Percentiles rank a stretch among this genome's conserved stretches.
Conservation (phyloP, 495 filamentous ascomycete genomes). For the Hypomontagnella monticulosa region DNA sequence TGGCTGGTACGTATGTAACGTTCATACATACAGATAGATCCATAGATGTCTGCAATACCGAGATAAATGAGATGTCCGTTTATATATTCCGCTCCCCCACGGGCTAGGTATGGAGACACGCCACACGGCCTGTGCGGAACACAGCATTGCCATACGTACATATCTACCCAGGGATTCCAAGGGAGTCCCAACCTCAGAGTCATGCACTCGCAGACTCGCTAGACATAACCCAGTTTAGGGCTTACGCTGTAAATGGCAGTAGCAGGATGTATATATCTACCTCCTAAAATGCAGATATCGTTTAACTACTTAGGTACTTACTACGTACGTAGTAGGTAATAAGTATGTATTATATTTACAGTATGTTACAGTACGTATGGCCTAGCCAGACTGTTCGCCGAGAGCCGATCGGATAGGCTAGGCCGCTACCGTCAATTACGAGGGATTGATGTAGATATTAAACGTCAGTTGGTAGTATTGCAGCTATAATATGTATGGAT, state of each 20-base stretch:
- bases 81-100: background rate
- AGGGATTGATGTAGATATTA: too few species aligned
- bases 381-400: too few species aligned
- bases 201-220: slow-evolving; percentile 9
- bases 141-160: background rate
- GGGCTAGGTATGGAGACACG: background rate
- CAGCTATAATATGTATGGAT: background rate
- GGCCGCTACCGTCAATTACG: too few species aligned
- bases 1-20: background rate
- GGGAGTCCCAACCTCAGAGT: slow-evolving; percentile 10
- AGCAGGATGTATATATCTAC: background rate
- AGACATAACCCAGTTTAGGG: slow-evolving; percentile 23
- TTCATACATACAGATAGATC: background rate
- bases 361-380: too few species aligned
- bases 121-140: slow-evolving; percentile 4
- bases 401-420: too few species aligned
- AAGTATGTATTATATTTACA: background rate
- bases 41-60: too few species aligned
- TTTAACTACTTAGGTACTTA: too few species aligned
- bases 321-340: too few species aligned
- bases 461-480: background rate
- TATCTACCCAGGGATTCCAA: background rate
- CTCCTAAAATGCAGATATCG: background rate
- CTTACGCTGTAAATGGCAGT: slow-evolving; percentile 23
- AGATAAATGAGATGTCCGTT: background rate